Conservation (phyloP, 495 filamentous ascomycete genomes). For the Niebla homalea region DNA sequence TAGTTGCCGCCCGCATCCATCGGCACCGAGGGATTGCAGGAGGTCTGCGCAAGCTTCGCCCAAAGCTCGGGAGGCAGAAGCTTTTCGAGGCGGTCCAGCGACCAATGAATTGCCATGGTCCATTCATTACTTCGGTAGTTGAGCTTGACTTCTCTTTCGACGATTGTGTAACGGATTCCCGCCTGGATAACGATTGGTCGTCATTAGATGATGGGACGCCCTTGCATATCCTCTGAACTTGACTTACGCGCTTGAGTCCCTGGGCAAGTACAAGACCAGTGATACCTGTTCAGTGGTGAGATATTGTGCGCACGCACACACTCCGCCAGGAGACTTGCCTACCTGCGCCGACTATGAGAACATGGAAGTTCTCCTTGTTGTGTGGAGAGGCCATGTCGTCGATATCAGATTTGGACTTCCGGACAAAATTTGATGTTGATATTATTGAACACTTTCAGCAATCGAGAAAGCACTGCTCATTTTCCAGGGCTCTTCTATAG, state of each 20-base stretch:
- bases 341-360: conserved; percentile 5
- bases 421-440: no score
- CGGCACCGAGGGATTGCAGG: conserved; percentile 27
- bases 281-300: no score
- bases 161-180: conserved; percentile 34
- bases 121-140: conserved; percentile 35
- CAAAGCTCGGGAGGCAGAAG: conserved; percentile 26
- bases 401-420: no score
- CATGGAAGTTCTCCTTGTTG: conserved; percentile 4
- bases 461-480: no score
- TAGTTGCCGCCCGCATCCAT: conserved; percentile 25
- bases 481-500: no score
- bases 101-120: conserved; percentile 46
- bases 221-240: no score
- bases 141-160: conserved; percentile 31
- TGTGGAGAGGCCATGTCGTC: no score
- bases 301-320: no score
- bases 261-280: conserved; percentile 32
- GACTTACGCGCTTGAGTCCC: conserved; percentile 36
- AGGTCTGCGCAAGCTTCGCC: conserved; percentile 23
- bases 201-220: no score
- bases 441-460: no score
- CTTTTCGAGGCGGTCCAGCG: conserved; percentile 24
- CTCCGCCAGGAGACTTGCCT: no score
- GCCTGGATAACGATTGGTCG: no score